Base-by-base conservation (phyloP, 2,329 filamentous ascomycete species). In the Pezicula rhizophila region DNA sequence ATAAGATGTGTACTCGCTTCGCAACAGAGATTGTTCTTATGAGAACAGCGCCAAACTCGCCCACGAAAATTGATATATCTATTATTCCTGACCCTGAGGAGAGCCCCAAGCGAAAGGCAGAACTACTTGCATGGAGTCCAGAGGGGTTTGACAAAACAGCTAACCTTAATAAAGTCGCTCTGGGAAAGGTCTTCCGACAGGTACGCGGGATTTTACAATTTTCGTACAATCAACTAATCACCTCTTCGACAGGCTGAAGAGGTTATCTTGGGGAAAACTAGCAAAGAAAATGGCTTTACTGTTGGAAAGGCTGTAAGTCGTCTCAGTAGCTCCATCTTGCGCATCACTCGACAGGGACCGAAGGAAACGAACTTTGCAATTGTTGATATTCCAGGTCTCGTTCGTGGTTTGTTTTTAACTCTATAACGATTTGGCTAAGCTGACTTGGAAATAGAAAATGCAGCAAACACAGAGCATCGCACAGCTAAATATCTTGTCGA, bases 1-100 rank as follows among this genome's bases (percentile, higher is more conserved):
- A 60, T 17, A 64, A 64, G 2, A 58, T 70, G 12, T 73, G 70
- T 42, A 74, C 71, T 5, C 58, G 68, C 1, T 74, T 71, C 50
- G 68, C 70, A 3, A 73, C 70, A 0, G 64, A 74, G 48, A 73
- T 76, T 33, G 67, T 67, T 3, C 68, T 66, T 8, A 57, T 56
- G 17, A 55, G 57, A 39, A 59, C 46, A 12, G 34, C 31, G 8
- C 46, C 52, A 20, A 28, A 28, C 8, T n/a, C 47, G 11, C 18
- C 34, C 12, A 47, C 46, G 11, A 42, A 35, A 28, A 45, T 55
- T 26, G 28, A 48, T 10, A 42, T 54, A 10, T 38, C 33, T 5
- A 52, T 54, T 23, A 44, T 40, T 20, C 52, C 49, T 10, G 49
- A 45, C 28, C 14, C 31, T 8, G 23, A 49, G 18, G 49, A 48